Evolutionary conservation across 1,284 basidiomycete genomes (phyloP).

Genomic region (Clitocybe nebularis): DNA sequence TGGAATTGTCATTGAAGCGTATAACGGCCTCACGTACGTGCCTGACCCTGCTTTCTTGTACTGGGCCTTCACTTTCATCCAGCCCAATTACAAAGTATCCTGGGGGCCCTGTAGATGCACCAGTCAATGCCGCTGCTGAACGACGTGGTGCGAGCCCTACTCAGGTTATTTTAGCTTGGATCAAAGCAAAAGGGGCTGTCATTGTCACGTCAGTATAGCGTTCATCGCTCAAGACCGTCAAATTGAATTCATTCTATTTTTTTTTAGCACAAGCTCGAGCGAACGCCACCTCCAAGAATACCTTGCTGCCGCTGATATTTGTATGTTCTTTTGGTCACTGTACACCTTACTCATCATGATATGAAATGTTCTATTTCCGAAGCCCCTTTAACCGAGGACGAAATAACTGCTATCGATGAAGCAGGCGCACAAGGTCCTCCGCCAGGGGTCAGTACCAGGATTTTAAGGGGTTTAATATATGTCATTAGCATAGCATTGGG

Average conservation of each 20-base stretch:
- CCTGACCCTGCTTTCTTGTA: background rate
- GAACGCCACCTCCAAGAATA: conserved; percentile 65
- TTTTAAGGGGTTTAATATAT: no score
- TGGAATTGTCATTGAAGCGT: conserved; percentile 70
- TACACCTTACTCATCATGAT: background rate
- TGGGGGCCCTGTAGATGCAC: conserved; percentile 71
- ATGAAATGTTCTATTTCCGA: conserved; percentile 16
- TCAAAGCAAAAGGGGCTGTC: conserved; percentile 59
- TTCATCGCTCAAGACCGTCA: conserved; percentile 2
- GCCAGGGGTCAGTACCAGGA: no score
- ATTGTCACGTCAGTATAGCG: conserved; percentile 58
- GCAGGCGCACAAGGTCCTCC: conserved; percentile 43
- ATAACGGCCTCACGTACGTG: conserved; percentile 60
- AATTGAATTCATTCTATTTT: background rate
- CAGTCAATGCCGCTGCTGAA: conserved; percentile 52
- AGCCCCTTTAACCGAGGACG: conserved; percentile 38
- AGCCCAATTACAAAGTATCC: conserved; percentile 67
- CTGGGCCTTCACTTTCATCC: background rate
- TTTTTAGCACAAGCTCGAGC: conserved; percentile 59
- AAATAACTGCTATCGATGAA: conserved; percentile 55
- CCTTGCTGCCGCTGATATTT: conserved; percentile 56
- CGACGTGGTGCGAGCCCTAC: conserved; percentile 58
- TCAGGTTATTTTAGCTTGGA: conserved; percentile 73
- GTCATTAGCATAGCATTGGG: no score
- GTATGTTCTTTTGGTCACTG: conserved; percentile 29